Evolutionary conservation across 177 flowering plant species (phyloP), one percentile per base, ranked within the genome.

Genomic region (Vitis hybrid): DNA sequence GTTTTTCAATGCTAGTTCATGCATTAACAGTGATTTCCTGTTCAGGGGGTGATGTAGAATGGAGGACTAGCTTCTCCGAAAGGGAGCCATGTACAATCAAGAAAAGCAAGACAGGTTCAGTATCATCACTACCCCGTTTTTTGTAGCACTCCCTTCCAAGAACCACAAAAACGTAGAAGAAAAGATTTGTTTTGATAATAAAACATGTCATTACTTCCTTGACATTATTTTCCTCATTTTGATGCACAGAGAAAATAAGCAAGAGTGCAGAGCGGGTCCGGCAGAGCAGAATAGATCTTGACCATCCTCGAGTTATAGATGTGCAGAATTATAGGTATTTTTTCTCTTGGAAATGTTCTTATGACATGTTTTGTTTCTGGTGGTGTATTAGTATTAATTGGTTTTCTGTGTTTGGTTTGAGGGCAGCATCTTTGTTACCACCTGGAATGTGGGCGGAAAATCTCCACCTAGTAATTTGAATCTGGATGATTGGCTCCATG

Each of bases 31-130:
- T 65, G 50, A 65, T 56, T 67, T 64, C 51, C 70, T 65, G 54
- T 66, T 60, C 81, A 90, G 93, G 84, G 60, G 87, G 85, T 71
- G 97, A 87, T 65, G 85, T 75, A 17, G 95, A 89, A 73, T 85
- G 85, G 78, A 87, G 97, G 74, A 87, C 76, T 67, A 93, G 94
- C 82, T 84, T 85, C 80, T 86, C 95, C 52, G 97, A 90, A 76
- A 89, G 93, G 73, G 98, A 90, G 65, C 82, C 89, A 52, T 78
- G 81, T 80, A 83, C 88, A n/a, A 78, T 89, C 76, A 93, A 91
- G 84, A 93, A 89, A 79, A 93, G 88, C 79, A 90, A 79, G 82
- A 91, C 92, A 79, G 97, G 98, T 93, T 69, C 17, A 14, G 30
- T 64, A 74, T 63, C 26, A 58, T 21, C 23, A 56, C 2, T 14